Base-by-base conservation (phyloP, 352 stramenopile genomes). In the Phytopythium ostracodes region DNA sequence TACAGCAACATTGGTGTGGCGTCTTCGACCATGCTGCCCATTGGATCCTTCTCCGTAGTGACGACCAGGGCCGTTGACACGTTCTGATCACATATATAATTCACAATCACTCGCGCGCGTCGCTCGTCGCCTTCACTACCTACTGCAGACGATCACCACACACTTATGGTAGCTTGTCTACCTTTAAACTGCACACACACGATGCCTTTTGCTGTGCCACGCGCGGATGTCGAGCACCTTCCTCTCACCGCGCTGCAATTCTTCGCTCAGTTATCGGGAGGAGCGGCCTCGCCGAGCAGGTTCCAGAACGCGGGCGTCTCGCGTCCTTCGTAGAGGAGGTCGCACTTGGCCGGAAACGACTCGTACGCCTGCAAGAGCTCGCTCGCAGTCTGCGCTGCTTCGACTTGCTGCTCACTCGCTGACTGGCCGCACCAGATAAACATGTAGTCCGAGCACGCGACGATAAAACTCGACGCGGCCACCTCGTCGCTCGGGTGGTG, bases 361-460 rank as follows among this genome's bases (percentile, higher is more conserved):
- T 95, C 87, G 62, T 84, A 95, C 49, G 62, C 67, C 68, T 95
- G 87, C 57, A 95, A 65, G 33, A 95, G 68, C 57, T 76, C 65
- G 33, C 74, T 78, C 9, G 81, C 87, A 29, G 81, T 63, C 65
- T 89, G 79, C 3, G 79, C 81, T 9, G 79, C 76, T 44, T 91
- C 76, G 29, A 91, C 62, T 35, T 82, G 74, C 27, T 76, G 60
- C 31, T 77, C 73, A 43, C 59, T 76, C 29, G 79, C 83, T 44
- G 80, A 72, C 20, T 71, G 68, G 50, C 87, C 87, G 73, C 79
- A 92, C 87, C 87, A 95, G 64, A 95, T 68, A 59, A 84, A 91
- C 75, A 90, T 81, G 66, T 85, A 92, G 63, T 92, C 83, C 24
- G 78, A 62, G 61, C 70, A 87, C 42, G 79, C 76, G 43, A 95